phyloP scores from a whole-genome alignment of 2,329 filamentous ascomycete species.

The Tolypocladium sp. region DNA sequence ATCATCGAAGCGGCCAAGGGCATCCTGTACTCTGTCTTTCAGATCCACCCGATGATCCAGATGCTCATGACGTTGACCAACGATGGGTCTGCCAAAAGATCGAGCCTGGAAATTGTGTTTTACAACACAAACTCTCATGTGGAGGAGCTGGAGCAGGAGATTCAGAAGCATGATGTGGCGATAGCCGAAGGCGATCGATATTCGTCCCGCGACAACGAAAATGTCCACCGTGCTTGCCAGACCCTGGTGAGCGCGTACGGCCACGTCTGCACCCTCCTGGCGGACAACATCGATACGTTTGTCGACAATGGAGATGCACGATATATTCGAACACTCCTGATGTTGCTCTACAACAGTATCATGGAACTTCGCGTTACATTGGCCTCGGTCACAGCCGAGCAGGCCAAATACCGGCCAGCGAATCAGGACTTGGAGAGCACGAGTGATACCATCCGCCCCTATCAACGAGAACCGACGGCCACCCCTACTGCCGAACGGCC shows the following conservation, averaged over 20 bases:
- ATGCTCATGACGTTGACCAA: slow-evolving; percentile 53
- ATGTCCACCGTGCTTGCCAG: slow-evolving; percentile 52
- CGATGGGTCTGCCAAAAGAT: slow-evolving; percentile 50
- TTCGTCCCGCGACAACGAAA: slow-evolving; percentile 48
- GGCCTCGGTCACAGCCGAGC: slow-evolving; percentile 20
- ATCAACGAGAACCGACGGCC: slow-evolving; percentile 41
- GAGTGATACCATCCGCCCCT: slow-evolving; percentile 40
- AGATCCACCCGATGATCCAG: slow-evolving; percentile 60
- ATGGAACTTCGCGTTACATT: slow-evolving; percentile 55
- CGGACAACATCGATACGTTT: slow-evolving; percentile 53
- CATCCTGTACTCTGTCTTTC: slow-evolving; percentile 57
- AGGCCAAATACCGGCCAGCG: slow-evolving; percentile 9
- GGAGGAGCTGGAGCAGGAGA: slow-evolving; percentile 55
- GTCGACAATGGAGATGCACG: slow-evolving; percentile 57
- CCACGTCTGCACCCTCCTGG: slow-evolving; percentile 53
- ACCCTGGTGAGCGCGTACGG: slow-evolving; percentile 57
- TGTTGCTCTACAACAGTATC: slow-evolving; percentile 57
- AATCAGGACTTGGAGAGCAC: slow-evolving; percentile 11
- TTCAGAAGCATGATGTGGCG: slow-evolving; percentile 49
- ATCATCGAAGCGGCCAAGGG: slow-evolving; percentile 57
- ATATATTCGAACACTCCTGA: slow-evolving; percentile 55
- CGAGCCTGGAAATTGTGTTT: slow-evolving; percentile 57
- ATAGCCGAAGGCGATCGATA: slow-evolving; percentile 37
- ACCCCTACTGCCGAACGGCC: slow-evolving; percentile 44
- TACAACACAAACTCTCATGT: slow-evolving; percentile 61